These are phyloP conservation scores for Suillus occidentalis DNA, from an alignment of 768 basidiomycete genomes.

Conservation along the genomic window DNA sequence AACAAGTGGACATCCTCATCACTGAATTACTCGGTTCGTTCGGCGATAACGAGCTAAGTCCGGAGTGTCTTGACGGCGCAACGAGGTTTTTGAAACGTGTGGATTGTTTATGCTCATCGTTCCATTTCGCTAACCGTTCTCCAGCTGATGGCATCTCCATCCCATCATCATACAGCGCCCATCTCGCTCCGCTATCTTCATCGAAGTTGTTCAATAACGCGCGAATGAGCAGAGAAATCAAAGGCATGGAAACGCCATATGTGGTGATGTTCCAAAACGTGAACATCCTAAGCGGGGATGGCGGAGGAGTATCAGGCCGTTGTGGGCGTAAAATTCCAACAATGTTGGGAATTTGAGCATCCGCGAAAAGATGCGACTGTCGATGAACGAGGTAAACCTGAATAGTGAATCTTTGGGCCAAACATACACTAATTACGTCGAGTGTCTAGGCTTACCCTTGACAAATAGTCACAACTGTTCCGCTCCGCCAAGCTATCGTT, in stretches of 20 bases:
- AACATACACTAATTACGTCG: conserved; percentile 14
- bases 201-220: conserved; percentile 91
- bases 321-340: conserved; percentile 89
- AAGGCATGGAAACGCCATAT: conserved; percentile 90
- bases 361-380: conserved; percentile 79
- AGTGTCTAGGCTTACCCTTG: conserved; percentile 70
- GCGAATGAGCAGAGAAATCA: conserved; percentile 58
- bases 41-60: conserved; percentile 97
- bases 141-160: conserved; percentile 93
- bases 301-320: conserved; percentile 56
- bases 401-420: neutral
- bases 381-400: conserved; percentile 59
- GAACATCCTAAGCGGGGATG: conserved; percentile 81
- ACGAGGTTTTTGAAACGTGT: conserved; percentile 89
- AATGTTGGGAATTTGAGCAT: conserved; percentile 98
- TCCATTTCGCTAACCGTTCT: conserved; percentile 15
- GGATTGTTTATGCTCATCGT: conserved; percentile 7
- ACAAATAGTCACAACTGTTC: conserved; percentile 97
- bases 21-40: conserved; percentile 96
- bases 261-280: conserved; percentile 98
- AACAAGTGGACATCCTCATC: conserved; percentile 89
- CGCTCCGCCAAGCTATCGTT: conserved; percentile 85
- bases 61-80: conserved; percentile 96
- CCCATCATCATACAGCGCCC: conserved; percentile 93
- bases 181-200: conserved; percentile 91